Conservation (phyloP, 2,329 filamentous ascomycete species). For the Plenodomus tracheiphilus region DNA sequence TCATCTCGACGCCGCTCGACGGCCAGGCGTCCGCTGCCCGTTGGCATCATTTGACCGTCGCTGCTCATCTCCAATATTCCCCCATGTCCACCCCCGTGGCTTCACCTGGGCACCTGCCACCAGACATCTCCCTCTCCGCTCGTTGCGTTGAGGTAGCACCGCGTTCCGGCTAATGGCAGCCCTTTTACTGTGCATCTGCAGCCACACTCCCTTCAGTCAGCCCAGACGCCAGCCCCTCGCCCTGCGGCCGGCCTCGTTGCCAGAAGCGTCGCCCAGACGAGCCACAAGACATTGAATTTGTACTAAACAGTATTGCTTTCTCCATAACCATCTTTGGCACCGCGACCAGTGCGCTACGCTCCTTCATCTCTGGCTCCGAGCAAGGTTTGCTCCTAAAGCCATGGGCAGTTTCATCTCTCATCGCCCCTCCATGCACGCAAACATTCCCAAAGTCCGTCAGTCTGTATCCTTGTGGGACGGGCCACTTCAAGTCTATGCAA, state of each 20-base stretch:
- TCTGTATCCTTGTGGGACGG: not conserved
- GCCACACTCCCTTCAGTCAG: not conserved
- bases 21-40: not conserved
- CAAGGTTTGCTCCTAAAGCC: not conserved
- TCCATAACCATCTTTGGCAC: not conserved
- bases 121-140: not conserved
- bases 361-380: not conserved
- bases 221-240: not conserved
- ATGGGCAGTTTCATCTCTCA: not conserved
- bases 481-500: not conserved
- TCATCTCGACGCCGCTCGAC: not conserved
- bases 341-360: not conserved
- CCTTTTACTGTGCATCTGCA: no score
- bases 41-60: not conserved
- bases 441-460: not conserved
- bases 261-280: not conserved
- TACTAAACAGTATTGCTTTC: no score
- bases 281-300: no score
- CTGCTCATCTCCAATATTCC: not conserved
- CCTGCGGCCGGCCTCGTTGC: not conserved
- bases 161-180: not conserved
- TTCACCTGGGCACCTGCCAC: no score
- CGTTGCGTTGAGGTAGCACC: not conserved
- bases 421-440: not conserved
- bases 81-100: not conserved